A percentile compares a stretch with the other conserved stretches of the same genome.
phyloP scores from a whole-genome alignment of 2,329 filamentous ascomycete genomes.

The Sarocladium strictum region DNA sequence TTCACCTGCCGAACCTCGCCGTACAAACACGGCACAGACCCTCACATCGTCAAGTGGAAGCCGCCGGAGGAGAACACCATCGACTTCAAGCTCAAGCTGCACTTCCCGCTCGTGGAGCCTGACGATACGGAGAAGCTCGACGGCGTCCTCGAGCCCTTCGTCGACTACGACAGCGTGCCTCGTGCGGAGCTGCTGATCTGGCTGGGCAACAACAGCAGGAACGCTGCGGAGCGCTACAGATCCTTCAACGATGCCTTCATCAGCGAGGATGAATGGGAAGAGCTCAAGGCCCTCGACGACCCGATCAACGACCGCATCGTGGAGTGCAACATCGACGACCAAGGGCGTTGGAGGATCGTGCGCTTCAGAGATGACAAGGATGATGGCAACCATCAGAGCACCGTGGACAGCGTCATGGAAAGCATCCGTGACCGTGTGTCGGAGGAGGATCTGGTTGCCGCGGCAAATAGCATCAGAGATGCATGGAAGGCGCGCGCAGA shows the following conservation, averaged over 20 bases:
- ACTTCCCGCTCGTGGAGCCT: slow-evolving; percentile 66
- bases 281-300: slow-evolving; percentile 64
- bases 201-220: slow-evolving; percentile 48
- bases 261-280: slow-evolving; percentile 75
- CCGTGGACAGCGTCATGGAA: slow-evolving; percentile 79
- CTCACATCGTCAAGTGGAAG: slow-evolving; percentile 97
- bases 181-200: slow-evolving; percentile 66
- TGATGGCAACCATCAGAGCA: slow-evolving; percentile 82
- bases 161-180: slow-evolving; percentile 77
- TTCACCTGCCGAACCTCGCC: slow-evolving; percentile 89
- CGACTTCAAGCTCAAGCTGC: slow-evolving; percentile 77
- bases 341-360: slow-evolving; percentile 76
- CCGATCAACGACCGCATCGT: slow-evolving; percentile 83
- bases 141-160: slow-evolving; percentile 54
- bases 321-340: slow-evolving; percentile 77
- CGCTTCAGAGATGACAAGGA: slow-evolving; percentile 89
- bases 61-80: slow-evolving; percentile 91
- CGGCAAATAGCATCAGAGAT: slow-evolving; percentile 65
- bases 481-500: slow-evolving; percentile 58
- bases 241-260: slow-evolving; percentile 61
- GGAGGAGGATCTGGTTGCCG: slow-evolving; percentile 69
- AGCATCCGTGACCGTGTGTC: slow-evolving; percentile 84
- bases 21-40: slow-evolving; percentile 87
- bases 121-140: slow-evolving; percentile 62
- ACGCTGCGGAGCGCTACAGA: slow-evolving; percentile 43